Evolutionary conservation across 306 rosid genomes (phyloP).

Genomic region (Fragaria vesca): DNA sequence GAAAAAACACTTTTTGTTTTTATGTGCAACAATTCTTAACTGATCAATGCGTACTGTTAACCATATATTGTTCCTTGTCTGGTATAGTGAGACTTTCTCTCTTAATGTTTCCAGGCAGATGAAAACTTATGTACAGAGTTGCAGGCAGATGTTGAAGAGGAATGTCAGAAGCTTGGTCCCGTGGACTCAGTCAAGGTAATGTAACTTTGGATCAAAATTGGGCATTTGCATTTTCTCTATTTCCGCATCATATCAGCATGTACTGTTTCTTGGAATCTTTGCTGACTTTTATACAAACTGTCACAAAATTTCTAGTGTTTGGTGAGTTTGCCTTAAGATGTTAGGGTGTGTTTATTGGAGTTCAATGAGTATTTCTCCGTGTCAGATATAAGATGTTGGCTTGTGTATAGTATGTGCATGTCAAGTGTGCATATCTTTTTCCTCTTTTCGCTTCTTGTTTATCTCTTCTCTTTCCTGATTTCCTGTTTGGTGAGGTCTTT

Average conservation of each 20-base stretch:
- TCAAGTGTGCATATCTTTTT: not conserved
- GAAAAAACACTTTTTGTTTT: not conserved
- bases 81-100: constrained; percentile 4
- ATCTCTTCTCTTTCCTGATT: constrained; percentile 10
- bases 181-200: constrained; percentile 79
- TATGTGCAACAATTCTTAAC: not conserved
- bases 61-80: constrained; percentile 7
- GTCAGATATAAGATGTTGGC: not conserved
- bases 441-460: too few species aligned
- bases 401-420: not conserved
- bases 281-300: not conserved
- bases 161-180: constrained; percentile 80
- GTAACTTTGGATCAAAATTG: not conserved
- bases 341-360: not conserved
- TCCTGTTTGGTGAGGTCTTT: not conserved
- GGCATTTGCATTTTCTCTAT: not conserved
- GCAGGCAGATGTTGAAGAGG: constrained; percentile 85
- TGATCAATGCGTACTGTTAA: not conserved
- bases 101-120: constrained; percentile 57
- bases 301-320: not conserved
- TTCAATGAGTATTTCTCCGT: not conserved
- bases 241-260: not conserved
- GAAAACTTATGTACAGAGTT: constrained; percentile 71
- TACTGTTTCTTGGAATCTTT: not conserved
- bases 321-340: not conserved